These are phyloP conservation scores for Vigna reflexopilosa DNA, from an alignment of 306 rosid species.

Conservation along the genomic window DNA sequence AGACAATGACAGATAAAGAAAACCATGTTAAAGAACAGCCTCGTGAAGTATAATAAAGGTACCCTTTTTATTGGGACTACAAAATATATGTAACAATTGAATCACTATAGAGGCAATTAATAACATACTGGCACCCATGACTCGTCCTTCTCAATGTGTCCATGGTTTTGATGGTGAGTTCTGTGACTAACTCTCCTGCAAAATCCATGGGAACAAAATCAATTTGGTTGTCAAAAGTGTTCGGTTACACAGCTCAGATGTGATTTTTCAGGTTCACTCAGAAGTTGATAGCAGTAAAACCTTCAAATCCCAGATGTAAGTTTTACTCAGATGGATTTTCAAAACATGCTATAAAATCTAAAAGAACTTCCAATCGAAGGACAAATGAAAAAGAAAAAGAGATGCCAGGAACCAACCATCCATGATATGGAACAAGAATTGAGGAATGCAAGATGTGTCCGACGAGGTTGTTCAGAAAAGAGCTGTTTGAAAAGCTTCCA, in stretches of 20 bases:
- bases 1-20: constrained; percentile 4
- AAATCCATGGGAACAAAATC: background rate
- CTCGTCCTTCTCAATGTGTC: constrained; percentile 92
- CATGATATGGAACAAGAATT: constrained; percentile 93
- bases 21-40: background rate
- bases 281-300: background rate
- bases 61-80: background rate
- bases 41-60: background rate
- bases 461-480: constrained; percentile 61
- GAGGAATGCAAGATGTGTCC: constrained; percentile 90
- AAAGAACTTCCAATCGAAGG: background rate
- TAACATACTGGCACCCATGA: constrained; percentile 95
- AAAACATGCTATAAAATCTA: background rate
- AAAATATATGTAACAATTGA: background rate
- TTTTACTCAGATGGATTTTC: background rate
- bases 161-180: constrained; percentile 99
- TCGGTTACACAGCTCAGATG: background rate
- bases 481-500: constrained; percentile 90
- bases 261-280: background rate
- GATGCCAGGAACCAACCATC: constrained; percentile 62
- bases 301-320: background rate
- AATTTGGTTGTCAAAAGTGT: background rate
- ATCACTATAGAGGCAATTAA: background rate
- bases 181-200: constrained; percentile 94
- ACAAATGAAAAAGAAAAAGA: constrained; percentile 10